A percentile compares a stretch with the other conserved stretches of the same genome.
Evolutionary conservation across 1,139 yeast species (phyloP).

Genomic region (Chernovozyma sophiae-reginae): DNA sequence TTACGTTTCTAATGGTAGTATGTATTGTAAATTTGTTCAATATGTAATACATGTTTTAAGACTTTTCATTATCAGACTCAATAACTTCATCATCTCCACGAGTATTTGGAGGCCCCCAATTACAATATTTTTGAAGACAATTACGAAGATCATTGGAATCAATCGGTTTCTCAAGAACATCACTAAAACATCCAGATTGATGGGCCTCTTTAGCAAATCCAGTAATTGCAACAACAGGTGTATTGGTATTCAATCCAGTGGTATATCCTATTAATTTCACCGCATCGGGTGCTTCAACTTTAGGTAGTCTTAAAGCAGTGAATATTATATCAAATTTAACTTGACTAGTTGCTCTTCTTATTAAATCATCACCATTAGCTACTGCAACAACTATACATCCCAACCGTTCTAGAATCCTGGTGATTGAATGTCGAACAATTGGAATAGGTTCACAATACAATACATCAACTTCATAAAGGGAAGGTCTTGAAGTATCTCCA

Average conservation of each 20-base stretch:
- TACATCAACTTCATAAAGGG: conserved; percentile 49
- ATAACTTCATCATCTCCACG: conserved; percentile 25
- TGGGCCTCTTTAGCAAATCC: conserved; percentile 67
- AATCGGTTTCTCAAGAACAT: conserved; percentile 74
- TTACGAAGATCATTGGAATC: conserved; percentile 26
- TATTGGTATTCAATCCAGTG: conserved; percentile 65
- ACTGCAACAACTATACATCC: conserved; percentile 84
- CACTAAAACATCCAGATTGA: conserved; percentile 57
- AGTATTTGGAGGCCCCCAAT: conserved; percentile 13
- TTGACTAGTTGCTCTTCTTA: conserved; percentile 77
- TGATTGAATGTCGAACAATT: conserved; percentile 66
- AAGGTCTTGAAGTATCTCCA: conserved; percentile 4
- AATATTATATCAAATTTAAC: conserved; percentile 82
- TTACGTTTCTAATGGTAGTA: no score
- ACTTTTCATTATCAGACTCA: conserved; percentile 20
- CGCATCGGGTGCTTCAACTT: conserved; percentile 69
- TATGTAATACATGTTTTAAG: no score
- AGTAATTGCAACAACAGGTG: conserved; percentile 78
- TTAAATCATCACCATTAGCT: conserved; percentile 75
- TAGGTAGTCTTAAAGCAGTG: conserved; percentile 67
- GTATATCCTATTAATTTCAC: conserved; percentile 76
- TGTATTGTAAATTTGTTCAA: no score
- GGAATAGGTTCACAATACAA: conserved; percentile 87
- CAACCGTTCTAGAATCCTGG: conserved; percentile 58
- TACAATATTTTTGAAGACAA: conserved; percentile 14